Percentiles rank a stretch among this genome's conserved stretches.
phyloP scores from a whole-genome alignment of 2,329 filamentous ascomycete genomes.

The Fusarium annulatum region DNA sequence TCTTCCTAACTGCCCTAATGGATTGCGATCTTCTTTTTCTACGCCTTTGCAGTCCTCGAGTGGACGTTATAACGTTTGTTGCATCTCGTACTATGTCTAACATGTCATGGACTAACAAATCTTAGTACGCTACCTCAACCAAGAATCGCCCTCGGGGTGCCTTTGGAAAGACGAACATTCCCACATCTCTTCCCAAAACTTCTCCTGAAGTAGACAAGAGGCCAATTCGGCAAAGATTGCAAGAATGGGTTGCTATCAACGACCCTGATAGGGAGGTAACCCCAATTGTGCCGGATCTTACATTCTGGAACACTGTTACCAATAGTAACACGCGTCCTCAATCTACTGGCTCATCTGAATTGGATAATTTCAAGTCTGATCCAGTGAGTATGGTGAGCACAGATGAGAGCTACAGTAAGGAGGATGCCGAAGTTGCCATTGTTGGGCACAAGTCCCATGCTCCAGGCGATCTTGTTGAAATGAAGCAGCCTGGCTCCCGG shows the following conservation, averaged over 20 bases:
- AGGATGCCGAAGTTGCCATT: constrained; percentile 42
- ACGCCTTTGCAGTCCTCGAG: constrained; percentile 10
- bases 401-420: constrained; percentile 43
- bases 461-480: constrained; percentile 65
- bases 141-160: constrained; percentile 1
- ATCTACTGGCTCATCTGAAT: constrained; percentile 48
- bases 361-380: constrained; percentile 45
- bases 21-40: constrained; percentile 1
- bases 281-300: constrained; percentile 37
- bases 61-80: constrained; percentile 26
- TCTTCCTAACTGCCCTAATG: constrained; percentile 36
- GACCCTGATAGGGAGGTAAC: constrained; percentile 12
- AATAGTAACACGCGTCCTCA: constrained; percentile 51
- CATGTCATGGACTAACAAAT: constrained; percentile 7
- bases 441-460: constrained; percentile 43
- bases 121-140: constrained; percentile 25
- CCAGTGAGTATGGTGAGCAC: constrained; percentile 40
- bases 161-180: constrained; percentile 28
- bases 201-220: constrained; percentile 12
- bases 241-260: constrained; percentile 29
- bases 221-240: constrained; percentile 38
- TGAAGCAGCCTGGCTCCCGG: constrained; percentile 55
- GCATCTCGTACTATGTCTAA: background rate
- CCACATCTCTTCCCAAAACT: constrained; percentile 21
- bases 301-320: constrained; percentile 43